Evolutionary conservation across 495 filamentous ascomycete species (phyloP), one percentile per base, ranked within the genome.

Genomic region (Lentithecium fluviatile): DNA sequence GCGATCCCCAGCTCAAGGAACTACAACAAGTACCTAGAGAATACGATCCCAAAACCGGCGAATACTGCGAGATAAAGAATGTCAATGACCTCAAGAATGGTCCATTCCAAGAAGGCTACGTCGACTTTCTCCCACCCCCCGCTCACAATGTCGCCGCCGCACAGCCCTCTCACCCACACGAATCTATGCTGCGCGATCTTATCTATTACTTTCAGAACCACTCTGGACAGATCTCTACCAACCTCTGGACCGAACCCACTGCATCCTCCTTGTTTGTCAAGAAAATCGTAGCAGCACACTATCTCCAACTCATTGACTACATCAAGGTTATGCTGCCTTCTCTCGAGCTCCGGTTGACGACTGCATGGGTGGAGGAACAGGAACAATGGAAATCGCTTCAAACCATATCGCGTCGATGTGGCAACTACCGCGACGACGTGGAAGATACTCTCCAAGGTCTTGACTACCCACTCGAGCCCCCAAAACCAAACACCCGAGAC

Each of bases 241-340:
- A 32, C 10, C 26, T 46, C 11, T 67, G 64, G 64, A 43, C 8
- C n/a, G 20, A 51, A 1, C 64, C 64, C 20, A 4, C 40, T 10
- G 29, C 64, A 8, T 45, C 64, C 0, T 50, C 64, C 2, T 10
- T 67, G 37, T 67, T 67, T 23, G 37, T 59, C 37, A 62, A 67
- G 45, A 67, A 67, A 29, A 67, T 67, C 37, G 55, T 67, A 5
- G 59, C 59, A 7, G 64, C 58, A 29, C 59, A 67, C 50, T 58
- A 62, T 26, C 53, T 67, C 19, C 64, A 67, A 46, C 49, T 67
- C 2, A 45, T 63, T 23, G 64, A 62, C 53, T 67, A 67, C 23
- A 67, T 67, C 23, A 67, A 67, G 58, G 64, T 50, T 10, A 63
- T 63, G 64, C 59, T 67, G 13, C 64, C 64, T 1, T 62, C 58